These are phyloP conservation scores for Fusarium subtropicale DNA, from an alignment of 2,329 filamentous ascomycete genomes.

Conservation along the genomic window DNA sequence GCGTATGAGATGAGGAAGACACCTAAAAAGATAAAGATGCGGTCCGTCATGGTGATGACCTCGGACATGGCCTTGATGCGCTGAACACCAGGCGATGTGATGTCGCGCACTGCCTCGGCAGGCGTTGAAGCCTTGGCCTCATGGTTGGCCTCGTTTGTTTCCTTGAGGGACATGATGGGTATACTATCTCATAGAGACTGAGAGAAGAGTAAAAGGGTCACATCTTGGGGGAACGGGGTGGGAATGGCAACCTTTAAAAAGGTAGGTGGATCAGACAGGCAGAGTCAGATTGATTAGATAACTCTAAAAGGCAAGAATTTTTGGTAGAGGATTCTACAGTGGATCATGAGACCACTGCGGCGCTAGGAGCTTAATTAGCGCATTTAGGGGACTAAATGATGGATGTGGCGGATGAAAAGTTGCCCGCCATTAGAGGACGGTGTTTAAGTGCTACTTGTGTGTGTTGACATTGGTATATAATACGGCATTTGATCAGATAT, in stretches of 20 bases:
- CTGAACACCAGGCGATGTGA: conserved; percentile 65
- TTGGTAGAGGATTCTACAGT: background rate
- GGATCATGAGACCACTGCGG: conserved; percentile 3
- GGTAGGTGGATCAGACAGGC: conserved; percentile 6
- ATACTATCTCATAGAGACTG: background rate
- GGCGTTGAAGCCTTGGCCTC: conserved; percentile 21
- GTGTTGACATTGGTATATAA: background rate
- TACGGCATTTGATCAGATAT: too few species aligned
- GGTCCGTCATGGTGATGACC: conserved; percentile 64
- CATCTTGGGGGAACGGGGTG: background rate
- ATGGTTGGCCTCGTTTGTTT: conserved; percentile 13
- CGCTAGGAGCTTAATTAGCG: conserved; percentile 12
- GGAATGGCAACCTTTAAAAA: conserved; percentile 11
- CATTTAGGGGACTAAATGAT: conserved; percentile 4
- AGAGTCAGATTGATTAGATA: conserved; percentile 40
- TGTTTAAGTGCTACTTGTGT: background rate
- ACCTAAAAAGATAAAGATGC: conserved; percentile 67
- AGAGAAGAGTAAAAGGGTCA: background rate
- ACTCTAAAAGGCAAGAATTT: conserved; percentile 30
- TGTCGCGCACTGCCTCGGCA: conserved; percentile 46
- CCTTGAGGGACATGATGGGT: conserved; percentile 22
- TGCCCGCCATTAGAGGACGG: background rate
- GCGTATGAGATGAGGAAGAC: conserved; percentile 73
- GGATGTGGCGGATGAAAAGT: conserved; percentile 1
- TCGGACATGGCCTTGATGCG: conserved; percentile 68